Evolutionary conservation across 306 rosid species (phyloP).

Genomic region (Psophocarpus tetragonolobus): DNA sequence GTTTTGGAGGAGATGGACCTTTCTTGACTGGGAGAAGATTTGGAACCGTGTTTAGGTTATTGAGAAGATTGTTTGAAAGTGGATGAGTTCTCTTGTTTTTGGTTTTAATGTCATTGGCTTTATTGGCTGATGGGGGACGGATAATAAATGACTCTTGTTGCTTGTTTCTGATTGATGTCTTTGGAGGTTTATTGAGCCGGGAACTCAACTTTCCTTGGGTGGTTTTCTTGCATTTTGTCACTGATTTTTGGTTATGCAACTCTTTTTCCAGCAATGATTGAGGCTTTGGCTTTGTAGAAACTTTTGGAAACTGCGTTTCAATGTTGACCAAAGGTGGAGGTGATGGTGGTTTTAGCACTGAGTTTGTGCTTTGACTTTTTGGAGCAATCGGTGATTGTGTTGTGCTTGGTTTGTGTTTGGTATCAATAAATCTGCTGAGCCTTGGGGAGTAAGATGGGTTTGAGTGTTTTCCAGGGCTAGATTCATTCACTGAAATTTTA

Average conservation of each 20-base stretch:
- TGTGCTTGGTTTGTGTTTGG: slow-evolving; percentile 42
- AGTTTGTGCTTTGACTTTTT: slow-evolving; percentile 46
- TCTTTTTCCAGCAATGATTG: slow-evolving; percentile 30
- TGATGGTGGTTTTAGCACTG: slow-evolving; percentile 31
- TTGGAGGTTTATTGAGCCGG: slow-evolving; percentile 49
- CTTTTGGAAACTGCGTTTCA: slow-evolving; percentile 39
- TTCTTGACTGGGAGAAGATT: slow-evolving; percentile 53
- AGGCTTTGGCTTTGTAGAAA: slow-evolving; percentile 43
- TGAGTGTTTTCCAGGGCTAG: slow-evolving; percentile 47
- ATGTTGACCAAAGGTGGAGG: slow-evolving; percentile 31
- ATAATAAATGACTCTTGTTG: slow-evolving; percentile 77
- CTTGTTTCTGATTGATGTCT: slow-evolving; percentile 51
- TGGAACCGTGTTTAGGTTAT: slow-evolving; percentile 47
- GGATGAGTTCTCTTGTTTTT: slow-evolving; percentile 63
- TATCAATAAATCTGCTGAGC: slow-evolving; percentile 54
- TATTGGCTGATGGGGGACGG: slow-evolving; percentile 49
- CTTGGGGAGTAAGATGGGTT: slow-evolving; percentile 45
- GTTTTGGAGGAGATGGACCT: slow-evolving; percentile 42
- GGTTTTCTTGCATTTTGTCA: slow-evolving; percentile 34
- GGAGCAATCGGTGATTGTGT: slow-evolving; percentile 29
- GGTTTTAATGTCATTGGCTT: slow-evolving; percentile 47
- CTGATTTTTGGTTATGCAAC: slow-evolving; percentile 26
- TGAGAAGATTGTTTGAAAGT: slow-evolving; percentile 54
- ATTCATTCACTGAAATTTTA: slow-evolving; percentile 40
- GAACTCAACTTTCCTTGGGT: slow-evolving; percentile 41